Percentiles rank a stretch among this genome's conserved stretches.
Evolutionary conservation across 208 protist genomes (phyloP).

Genomic region (Wallacemonas collosoma): DNA sequence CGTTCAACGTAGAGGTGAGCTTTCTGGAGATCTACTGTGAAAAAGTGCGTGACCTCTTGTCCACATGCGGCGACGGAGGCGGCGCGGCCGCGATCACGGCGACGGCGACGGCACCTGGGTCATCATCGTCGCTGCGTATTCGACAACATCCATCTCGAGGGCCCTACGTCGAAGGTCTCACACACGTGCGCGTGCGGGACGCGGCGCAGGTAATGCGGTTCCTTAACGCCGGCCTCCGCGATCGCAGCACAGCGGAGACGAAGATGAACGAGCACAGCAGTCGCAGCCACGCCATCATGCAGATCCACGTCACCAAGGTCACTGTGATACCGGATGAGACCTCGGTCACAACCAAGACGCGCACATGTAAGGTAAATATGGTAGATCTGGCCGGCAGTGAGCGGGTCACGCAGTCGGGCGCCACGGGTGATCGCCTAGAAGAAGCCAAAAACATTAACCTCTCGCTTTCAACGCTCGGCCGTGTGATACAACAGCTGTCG

Average conservation of each 20-base stretch:
- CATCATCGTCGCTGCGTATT: constrained; percentile 38
- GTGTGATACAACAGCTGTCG: constrained; percentile 88
- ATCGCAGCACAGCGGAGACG: constrained; percentile 87
- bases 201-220: constrained; percentile 49
- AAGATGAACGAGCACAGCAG: constrained; percentile 96
- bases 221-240: constrained; percentile 62
- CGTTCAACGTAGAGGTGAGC: constrained; percentile 69
- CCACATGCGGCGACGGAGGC: background rate
- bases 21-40: constrained; percentile 93
- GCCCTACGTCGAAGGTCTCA: constrained; percentile 80
- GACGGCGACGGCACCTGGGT: background rate
- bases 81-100: background rate
- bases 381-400: constrained; percentile 98
- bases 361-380: constrained; percentile 88
- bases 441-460: constrained; percentile 97
- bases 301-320: constrained; percentile 87
- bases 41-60: constrained; percentile 77
- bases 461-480: constrained; percentile 91
- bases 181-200: constrained; percentile 56
- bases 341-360: constrained; percentile 65
- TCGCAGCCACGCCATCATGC: constrained; percentile 96
- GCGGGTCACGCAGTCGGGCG: constrained; percentile 90
- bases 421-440: constrained; percentile 90
- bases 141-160: constrained; percentile 77
- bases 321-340: constrained; percentile 36